Evolutionary conservation across 129 eudicot species (phyloP), one percentile per base, ranked within the genome.

Genomic region (Arctium minus): DNA sequence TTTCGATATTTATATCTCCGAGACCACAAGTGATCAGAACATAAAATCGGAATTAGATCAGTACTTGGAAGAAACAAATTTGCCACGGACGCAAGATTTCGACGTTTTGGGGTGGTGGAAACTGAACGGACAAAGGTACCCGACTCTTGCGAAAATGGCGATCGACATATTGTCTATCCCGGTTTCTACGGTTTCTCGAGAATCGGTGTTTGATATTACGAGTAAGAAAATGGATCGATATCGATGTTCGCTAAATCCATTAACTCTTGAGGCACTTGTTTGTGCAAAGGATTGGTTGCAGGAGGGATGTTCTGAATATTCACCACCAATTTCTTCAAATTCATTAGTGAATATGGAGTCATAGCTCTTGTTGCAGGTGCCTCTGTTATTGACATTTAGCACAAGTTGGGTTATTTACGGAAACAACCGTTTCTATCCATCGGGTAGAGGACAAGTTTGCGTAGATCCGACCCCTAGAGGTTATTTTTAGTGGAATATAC

Each of bases 81-180:
- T 88, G 75, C 97, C 94, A 8, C 88, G 91, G 12, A 79, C 30
- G 30, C 89, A 91, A 79, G 98, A 89, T 13, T 89, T 96, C 33
- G 92, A 96, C 80, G 90, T 93, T 68, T 81, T 96, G 84, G 96
- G 93, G 46, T 96, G 99, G 99, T 96, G 99, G 99, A 90, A 88
- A 73, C n/a, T 77, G 64, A 91, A 92, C 72, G 72, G 83, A 30
- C 71, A 70, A 39, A 90, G 67, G 82, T 96, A 90, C 83, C 98
- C 98, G 12, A 90, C 87, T 79, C 89, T 96, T 5, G 90, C 97
- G 6, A 93, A 83, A 73, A 87, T 96, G 95, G 99, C 99, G 0
- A 83, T 83, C 13, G 99, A 91, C 68, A 78, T 96, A 10, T 76
- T 96, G 86, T 91, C 87, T 8, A 87, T 96, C 67, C 99, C 99